A percentile compares a stretch with the other conserved stretches of the same genome.
These are phyloP conservation scores for Collybia sordida DNA, from an alignment of 768 basidiomycete genomes.

Conservation along the genomic window DNA sequence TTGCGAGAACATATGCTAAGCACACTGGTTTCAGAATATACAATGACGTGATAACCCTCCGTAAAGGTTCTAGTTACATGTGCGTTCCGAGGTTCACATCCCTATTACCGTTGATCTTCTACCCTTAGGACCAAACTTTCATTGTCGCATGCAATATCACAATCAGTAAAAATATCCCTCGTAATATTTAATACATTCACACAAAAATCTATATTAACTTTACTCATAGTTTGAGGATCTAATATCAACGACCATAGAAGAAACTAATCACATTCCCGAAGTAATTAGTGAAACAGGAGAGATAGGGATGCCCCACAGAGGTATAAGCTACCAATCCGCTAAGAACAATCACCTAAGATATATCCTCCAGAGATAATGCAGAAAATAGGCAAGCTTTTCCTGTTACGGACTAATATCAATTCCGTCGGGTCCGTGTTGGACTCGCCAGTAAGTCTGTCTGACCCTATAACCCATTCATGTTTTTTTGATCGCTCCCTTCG, in stretches of 20 bases:
- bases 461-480: background rate
- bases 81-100: constrained; percentile 35
- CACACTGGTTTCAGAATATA: constrained; percentile 61
- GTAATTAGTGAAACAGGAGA: constrained; percentile 92
- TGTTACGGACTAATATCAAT: constrained; percentile 91
- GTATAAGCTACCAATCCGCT: constrained; percentile 28
- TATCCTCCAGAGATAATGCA: constrained; percentile 87
- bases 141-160: constrained; percentile 90
- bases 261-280: constrained; percentile 95
- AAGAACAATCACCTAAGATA: constrained; percentile 6
- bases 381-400: constrained; percentile 93
- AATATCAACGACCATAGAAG: constrained; percentile 90
- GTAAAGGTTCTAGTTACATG: constrained; percentile 96
- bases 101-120: background rate
- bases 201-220: background rate
- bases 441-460: constrained; percentile 63
- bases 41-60: constrained; percentile 94
- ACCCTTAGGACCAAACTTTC: constrained; percentile 87
- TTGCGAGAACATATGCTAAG: constrained; percentile 5
- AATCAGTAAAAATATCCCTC: constrained; percentile 96
- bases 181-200: constrained; percentile 32
- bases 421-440: constrained; percentile 96
- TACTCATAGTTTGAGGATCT: constrained; percentile 78
- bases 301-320: constrained; percentile 87
- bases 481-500: background rate